Conservation (phyloP, 805 yeast genomes). For the Starmerella vitae region DNA sequence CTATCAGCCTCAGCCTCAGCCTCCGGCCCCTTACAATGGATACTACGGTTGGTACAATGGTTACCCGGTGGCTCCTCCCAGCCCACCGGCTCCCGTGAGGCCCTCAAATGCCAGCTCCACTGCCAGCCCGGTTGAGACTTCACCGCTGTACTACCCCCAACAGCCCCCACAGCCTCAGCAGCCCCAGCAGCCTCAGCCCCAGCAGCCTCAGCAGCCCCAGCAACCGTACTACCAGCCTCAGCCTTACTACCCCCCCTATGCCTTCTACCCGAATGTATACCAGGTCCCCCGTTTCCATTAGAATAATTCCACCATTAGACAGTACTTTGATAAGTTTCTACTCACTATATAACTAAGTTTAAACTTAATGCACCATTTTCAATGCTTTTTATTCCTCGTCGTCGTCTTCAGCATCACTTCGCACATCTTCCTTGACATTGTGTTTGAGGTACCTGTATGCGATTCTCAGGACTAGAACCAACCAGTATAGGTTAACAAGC, state of each 20-base stretch:
- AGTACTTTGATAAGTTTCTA: no score
- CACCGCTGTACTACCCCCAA: neutral
- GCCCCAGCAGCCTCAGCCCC: neutral
- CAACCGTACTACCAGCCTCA: neutral
- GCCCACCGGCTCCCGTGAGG: neutral
- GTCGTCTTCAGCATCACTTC: constrained; percentile 76
- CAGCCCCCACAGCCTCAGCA: neutral
- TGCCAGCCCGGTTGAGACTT: neutral
- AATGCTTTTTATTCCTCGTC: constrained; percentile 27
- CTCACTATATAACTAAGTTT: no score
- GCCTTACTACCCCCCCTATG: no score
- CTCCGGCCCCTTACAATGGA: neutral
- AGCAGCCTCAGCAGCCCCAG: neutral
- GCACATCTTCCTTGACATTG: constrained; percentile 44
- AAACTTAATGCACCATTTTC: no score
- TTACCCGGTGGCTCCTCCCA: neutral
- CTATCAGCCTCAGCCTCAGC: neutral
- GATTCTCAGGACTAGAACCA: constrained; percentile 66
- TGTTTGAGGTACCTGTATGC: constrained; percentile 48
- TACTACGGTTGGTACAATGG: constrained; percentile 1
- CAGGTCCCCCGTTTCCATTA: no score
- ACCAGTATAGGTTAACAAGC: constrained; percentile 78
- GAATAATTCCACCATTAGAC: no score
- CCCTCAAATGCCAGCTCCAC: neutral
- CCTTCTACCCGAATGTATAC: no score